phyloP scores from a whole-genome alignment of 257 asterid genomes.

The Fraxinus pennsylvanica region DNA sequence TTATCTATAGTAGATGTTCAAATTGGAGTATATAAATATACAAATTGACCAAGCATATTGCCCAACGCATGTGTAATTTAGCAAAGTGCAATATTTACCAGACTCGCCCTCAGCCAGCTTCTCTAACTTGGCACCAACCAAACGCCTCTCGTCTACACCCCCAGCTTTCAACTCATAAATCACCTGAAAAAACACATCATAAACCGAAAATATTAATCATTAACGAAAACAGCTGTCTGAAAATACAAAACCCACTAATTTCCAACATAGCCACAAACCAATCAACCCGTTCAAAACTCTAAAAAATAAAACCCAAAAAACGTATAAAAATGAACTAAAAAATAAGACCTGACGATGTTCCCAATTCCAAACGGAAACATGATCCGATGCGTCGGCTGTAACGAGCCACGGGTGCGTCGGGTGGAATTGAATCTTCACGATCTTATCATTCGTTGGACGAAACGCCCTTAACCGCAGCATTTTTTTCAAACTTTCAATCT shows the following conservation, averaged over 20 bases:
- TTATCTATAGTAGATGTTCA: background rate
- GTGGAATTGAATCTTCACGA: constrained; percentile 94
- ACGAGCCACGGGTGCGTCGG: constrained; percentile 99
- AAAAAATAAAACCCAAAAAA: constrained; percentile 1
- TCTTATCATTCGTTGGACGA: constrained; percentile 94
- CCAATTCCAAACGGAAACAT: constrained; percentile 99
- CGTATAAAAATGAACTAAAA: background rate
- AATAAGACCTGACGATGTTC: constrained; percentile 86
- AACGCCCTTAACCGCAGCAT: constrained; percentile 87
- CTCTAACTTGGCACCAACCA: constrained; percentile 96
- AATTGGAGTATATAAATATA: background rate
- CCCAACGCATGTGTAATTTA: background rate
- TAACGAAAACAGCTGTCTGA: background rate
- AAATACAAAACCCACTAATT: background rate
- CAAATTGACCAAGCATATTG: background rate
- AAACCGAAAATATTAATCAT: background rate
- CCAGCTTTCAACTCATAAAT: constrained; percentile 98
- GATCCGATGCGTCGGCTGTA: constrained; percentile 97
- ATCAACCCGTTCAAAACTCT: background rate
- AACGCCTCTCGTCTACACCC: constrained; percentile 96
- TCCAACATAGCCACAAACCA: background rate
- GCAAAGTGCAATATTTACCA: constrained; percentile 37
- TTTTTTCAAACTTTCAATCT: constrained; percentile 11
- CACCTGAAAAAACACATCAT: constrained; percentile 44
- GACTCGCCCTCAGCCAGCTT: constrained; percentile 97